These are phyloP conservation scores for Boechera stricta DNA, from an alignment of 345 rosid genomes.

Conservation along the genomic window DNA sequence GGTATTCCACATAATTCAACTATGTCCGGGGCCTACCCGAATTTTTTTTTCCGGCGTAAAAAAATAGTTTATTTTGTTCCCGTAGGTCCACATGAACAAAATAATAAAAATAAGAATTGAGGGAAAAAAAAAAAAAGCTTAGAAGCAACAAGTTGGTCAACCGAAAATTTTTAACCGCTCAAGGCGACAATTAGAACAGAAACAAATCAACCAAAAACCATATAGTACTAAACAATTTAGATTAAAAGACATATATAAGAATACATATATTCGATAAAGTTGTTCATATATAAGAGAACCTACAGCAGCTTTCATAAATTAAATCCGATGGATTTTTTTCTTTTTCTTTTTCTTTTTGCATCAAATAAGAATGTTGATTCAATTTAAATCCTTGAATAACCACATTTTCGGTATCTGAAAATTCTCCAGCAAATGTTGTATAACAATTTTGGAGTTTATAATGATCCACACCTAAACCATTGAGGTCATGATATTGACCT, in stretches of 20 bases:
- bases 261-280: not conserved
- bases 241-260: no score
- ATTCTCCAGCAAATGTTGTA: not conserved
- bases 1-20: conserved; percentile 1
- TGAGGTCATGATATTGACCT: conserved; percentile 18
- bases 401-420: not conserved
- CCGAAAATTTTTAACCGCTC: no score
- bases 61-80: no score
- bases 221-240: no score
- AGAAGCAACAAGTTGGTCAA: no score
- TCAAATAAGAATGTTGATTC: conserved; percentile 3
- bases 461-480: conserved; percentile 3
- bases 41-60: not conserved
- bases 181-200: no score
- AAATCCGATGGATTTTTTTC: not conserved
- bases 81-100: no score
- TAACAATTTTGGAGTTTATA: not conserved
- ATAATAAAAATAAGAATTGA: no score
- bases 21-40: not conserved
- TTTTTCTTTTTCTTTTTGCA: not conserved
- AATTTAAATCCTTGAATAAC: not conserved
- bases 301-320: not conserved
- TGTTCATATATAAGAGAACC: not conserved
- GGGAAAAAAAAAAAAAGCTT: no score
- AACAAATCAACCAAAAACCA: no score